These are phyloP conservation scores for Phytopythium chamaehyphon DNA, from an alignment of 352 stramenopile genomes.

Conservation along the genomic window DNA sequence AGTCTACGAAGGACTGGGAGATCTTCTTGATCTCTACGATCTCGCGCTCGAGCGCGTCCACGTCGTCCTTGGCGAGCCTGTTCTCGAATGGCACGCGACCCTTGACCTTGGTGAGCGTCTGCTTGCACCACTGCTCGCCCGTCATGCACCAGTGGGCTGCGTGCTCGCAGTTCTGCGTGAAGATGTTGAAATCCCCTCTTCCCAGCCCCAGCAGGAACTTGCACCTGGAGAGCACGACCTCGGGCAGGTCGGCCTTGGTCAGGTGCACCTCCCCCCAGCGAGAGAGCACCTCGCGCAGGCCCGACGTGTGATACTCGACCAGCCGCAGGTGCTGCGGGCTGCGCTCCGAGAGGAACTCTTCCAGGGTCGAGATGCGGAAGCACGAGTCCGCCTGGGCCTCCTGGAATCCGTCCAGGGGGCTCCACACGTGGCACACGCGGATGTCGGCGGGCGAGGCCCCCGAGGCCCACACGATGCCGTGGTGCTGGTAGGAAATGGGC, in stretches of 20 bases:
- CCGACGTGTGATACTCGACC: slow-evolving; percentile 85
- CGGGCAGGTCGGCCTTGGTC: slow-evolving; percentile 74
- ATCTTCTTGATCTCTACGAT: slow-evolving; percentile 76
- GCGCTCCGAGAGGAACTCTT: slow-evolving; percentile 75
- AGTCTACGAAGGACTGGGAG: slow-evolving; percentile 60
- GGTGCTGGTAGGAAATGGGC: slow-evolving; percentile 84
- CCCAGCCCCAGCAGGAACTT: slow-evolving; percentile 79
- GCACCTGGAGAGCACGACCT: slow-evolving; percentile 79
- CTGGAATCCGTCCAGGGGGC: slow-evolving; percentile 61
- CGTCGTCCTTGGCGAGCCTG: slow-evolving; percentile 63
- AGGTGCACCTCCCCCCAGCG: slow-evolving; percentile 85
- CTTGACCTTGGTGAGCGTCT: slow-evolving; percentile 68
- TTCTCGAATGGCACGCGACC: slow-evolving; percentile 80
- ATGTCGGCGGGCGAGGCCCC: slow-evolving; percentile 57
- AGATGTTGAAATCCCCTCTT: slow-evolving; percentile 83
- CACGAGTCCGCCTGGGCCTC: slow-evolving; percentile 82
- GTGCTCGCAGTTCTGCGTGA: slow-evolving; percentile 87
- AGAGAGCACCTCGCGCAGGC: slow-evolving; percentile 69
- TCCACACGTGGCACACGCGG: slow-evolving; percentile 84
- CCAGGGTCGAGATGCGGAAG: slow-evolving; percentile 82
- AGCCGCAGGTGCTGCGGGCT: slow-evolving; percentile 60
- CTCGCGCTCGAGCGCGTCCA: slow-evolving; percentile 62
- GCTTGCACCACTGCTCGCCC: slow-evolving; percentile 87
- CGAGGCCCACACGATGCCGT: slow-evolving; percentile 83
- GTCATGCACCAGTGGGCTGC: slow-evolving; percentile 88